Percentiles rank a stretch among this genome's conserved stretches.
Conservation (phyloP, 2,329 filamentous ascomycete genomes). For the Lachnellula hyalina region DNA sequence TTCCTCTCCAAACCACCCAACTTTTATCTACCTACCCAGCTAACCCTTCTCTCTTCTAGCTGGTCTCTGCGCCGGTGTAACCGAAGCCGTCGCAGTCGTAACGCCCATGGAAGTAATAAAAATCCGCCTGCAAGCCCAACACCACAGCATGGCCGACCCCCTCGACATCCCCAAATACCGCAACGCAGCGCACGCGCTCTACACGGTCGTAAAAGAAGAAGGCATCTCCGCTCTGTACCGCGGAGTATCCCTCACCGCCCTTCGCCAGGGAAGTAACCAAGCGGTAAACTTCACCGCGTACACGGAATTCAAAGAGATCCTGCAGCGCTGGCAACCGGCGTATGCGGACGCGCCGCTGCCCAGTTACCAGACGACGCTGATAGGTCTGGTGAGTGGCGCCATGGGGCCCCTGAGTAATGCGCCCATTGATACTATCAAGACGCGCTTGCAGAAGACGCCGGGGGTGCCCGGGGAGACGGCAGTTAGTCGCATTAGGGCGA, state of each 20-base stretch:
- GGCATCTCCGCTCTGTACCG: conserved; percentile 84
- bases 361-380: conserved; percentile 82
- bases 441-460: conserved; percentile 83
- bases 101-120: conserved; percentile 99
- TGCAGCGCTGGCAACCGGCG: conserved; percentile 69
- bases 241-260: conserved; percentile 85
- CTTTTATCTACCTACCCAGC: too few species aligned
- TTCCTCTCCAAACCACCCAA: too few species aligned
- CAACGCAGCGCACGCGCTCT: conserved; percentile 76
- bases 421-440: conserved; percentile 99
- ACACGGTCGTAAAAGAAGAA: conserved; percentile 90
- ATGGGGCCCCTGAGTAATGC: conserved; percentile 96
- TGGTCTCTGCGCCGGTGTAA: conserved; percentile 87
- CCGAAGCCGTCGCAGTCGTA: conserved; percentile 92
- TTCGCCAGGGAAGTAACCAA: conserved; percentile 86
- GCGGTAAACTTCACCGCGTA: conserved; percentile 99
- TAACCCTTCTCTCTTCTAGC: conserved; percentile 41
- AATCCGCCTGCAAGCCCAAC: conserved; percentile 95
- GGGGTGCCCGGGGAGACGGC: conserved; percentile 78
- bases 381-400: conserved; percentile 81
- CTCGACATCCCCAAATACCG: conserved; percentile 96
- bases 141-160: conserved; percentile 96
- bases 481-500: conserved; percentile 68
- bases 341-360: conserved; percentile 64
- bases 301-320: conserved; percentile 78